Evolutionary conservation across 805 yeast genomes (phyloP).

Genomic region (Osmozyma mogii): DNA sequence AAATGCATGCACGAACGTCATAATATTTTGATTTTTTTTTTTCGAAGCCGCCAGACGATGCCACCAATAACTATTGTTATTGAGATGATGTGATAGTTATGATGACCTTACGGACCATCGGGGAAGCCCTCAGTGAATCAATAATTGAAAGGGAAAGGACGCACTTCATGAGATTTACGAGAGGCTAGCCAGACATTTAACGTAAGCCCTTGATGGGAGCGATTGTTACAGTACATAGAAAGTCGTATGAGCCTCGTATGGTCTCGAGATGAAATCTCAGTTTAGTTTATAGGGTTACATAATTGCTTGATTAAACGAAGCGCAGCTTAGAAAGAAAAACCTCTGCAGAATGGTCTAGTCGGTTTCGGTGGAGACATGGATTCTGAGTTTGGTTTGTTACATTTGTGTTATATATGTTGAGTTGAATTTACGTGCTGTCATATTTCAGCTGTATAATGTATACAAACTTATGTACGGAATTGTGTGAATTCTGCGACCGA

Average conservation of each 20-base stretch:
- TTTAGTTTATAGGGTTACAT: slow-evolving; percentile 3
- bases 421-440: too few relatives aligned
- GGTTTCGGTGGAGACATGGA: too few relatives aligned
- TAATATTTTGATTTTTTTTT: slow-evolving; percentile 1
- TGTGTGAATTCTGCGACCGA: too few relatives aligned
- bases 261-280: not conserved
- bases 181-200: slow-evolving; percentile 2
- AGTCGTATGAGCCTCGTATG: not conserved
- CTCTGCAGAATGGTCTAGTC: too few relatives aligned
- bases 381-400: too few relatives aligned
- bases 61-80: not conserved
- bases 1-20: slow-evolving; percentile 3
- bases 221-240: not conserved
- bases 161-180: not conserved
- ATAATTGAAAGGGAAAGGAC: slow-evolving; percentile 1
- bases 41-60: not conserved
- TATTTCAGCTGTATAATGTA: too few relatives aligned
- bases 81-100: slow-evolving; percentile 1
- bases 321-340: too few relatives aligned
- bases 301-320: slow-evolving; percentile 3
- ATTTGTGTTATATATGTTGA: too few relatives aligned
- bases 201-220: slow-evolving; percentile 2
- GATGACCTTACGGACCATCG: slow-evolving; percentile 2
- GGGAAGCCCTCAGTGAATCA: slow-evolving; percentile 2
- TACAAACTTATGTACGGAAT: too few relatives aligned